These are phyloP conservation scores for Ascoidea rubescens DNA, from an alignment of 805 yeast genomes.

Conservation along the genomic window DNA sequence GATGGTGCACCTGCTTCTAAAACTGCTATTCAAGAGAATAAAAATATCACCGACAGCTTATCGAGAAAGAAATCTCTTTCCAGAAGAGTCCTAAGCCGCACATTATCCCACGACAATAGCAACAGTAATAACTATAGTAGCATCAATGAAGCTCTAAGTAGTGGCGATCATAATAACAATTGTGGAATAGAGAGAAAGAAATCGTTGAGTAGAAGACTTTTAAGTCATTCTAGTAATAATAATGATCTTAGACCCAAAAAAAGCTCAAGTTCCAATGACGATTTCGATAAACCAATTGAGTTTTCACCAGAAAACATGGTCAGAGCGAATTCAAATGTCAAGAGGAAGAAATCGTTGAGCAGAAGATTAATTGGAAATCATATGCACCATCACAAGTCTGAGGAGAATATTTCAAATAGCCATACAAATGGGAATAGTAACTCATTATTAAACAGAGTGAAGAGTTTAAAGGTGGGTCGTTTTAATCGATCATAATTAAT, in stretches of 20 bases:
- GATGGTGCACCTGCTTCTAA: slow-evolving; percentile 91
- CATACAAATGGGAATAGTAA: no score
- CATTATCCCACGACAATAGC: slow-evolving; percentile 3
- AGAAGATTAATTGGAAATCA: no score
- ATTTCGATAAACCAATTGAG: background rate
- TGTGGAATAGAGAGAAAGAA: slow-evolving; percentile 40
- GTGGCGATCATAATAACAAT: background rate
- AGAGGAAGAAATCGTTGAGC: background rate
- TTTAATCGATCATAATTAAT: no score
- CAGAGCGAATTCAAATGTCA: no score
- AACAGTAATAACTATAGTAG: no score
- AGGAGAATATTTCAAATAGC: no score
- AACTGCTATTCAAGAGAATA: slow-evolving; percentile 24
- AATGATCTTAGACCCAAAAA: background rate
- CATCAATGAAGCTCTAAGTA: no score
- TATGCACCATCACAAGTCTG: no score
- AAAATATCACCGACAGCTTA: slow-evolving; percentile 25
- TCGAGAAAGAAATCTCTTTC: slow-evolving; percentile 22
- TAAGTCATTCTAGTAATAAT: slow-evolving; percentile 15
- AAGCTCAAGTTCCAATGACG: background rate
- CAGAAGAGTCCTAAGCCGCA: background rate
- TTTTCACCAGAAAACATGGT: no score
- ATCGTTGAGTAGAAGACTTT: slow-evolving; percentile 61
- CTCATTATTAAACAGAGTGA: slow-evolving; percentile 74
- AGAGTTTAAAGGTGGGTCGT: slow-evolving; percentile 67